These are phyloP conservation scores for Rosa chinensis DNA, from an alignment of 306 rosid species.

Conservation along the genomic window DNA sequence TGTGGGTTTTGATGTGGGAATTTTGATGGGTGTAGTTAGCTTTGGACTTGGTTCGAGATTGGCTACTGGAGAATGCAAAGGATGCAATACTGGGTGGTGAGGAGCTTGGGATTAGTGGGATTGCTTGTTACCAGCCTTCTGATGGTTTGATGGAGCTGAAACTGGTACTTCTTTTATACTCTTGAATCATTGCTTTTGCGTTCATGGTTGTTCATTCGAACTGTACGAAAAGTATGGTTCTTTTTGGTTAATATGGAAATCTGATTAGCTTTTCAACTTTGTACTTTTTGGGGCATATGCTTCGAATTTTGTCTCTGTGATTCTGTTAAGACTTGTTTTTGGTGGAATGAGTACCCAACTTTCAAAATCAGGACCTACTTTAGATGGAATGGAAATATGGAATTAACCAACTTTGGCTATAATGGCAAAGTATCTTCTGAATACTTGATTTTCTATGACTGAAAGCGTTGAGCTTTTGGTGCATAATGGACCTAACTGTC, in stretches of 20 bases:
- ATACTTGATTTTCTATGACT: background rate
- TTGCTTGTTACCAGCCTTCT: slow-evolving; percentile 46
- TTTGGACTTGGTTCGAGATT: slow-evolving; percentile 61
- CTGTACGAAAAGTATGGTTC: background rate
- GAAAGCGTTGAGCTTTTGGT: background rate
- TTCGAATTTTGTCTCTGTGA: background rate
- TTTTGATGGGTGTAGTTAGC: slow-evolving; percentile 45
- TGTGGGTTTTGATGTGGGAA: background rate
- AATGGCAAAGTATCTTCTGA: background rate
- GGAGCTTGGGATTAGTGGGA: slow-evolving; percentile 37
- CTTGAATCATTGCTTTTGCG: background rate
- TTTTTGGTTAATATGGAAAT: background rate
- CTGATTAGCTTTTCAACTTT: background rate
- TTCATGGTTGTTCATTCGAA: background rate
- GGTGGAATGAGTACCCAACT: slow-evolving; percentile 9
- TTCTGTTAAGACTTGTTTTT: background rate
- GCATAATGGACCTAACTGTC: background rate
- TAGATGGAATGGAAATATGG: background rate
- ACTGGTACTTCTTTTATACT: slow-evolving; percentile 29
- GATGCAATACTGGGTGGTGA: slow-evolving; percentile 45
- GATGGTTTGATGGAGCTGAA: slow-evolving; percentile 54
- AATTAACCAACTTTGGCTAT: background rate
- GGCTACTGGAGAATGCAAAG: slow-evolving; percentile 57
- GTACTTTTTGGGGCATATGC: background rate
- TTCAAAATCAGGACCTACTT: background rate